Evolutionary conservation across 2,329 filamentous ascomycete species (phyloP), one percentile per base, ranked within the genome.

Genomic region (Fusarium sp.): DNA sequence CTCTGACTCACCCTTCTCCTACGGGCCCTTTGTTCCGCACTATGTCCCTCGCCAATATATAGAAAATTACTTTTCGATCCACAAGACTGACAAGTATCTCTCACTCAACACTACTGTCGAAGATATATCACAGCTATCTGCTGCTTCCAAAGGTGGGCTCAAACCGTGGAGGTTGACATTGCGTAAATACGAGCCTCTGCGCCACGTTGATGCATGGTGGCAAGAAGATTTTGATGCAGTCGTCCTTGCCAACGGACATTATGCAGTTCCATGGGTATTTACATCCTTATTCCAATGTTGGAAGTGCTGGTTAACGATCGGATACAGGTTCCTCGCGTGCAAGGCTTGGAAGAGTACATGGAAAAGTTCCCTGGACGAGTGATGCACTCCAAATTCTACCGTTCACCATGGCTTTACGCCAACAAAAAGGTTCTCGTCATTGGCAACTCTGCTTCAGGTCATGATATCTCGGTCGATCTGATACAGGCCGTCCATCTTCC

Each of bases 1-100:
- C 61, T 84, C 82, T 0, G 83, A 85, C 53, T 42, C 72, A 1
- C 75, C 75, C 0, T 85, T 86, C 59, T 73, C 83, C 0, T 84
- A 85, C 52, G 83, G 82, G 0, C 82, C 83, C 0, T 86, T 85
- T 63, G 79, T 78, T 11, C 83, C 83, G 0, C 83, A 86, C 63
- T 77, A 81, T 57, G 71, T 86, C 0, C 80, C 84, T 0, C 78
- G 79, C 3, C 82, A 85, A 61, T 86, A 85, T 51, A 76, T 87
- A 3, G 79, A 84, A 51, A 79, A 78, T 29, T 86, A 86, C 60
- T 83, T 86, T 59, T 79, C 84, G 0, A 54, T 69, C 0, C 82
- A 86, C 57, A 72, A 76, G 37, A 77, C 76, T 0, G 84, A 86
- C 57, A 48, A 63, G 0, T 70, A 79, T 3, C 69, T 87, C 0